phyloP scores from a whole-genome alignment of 371 early-diverging fungal species.

The Rhizopus delemar region DNA sequence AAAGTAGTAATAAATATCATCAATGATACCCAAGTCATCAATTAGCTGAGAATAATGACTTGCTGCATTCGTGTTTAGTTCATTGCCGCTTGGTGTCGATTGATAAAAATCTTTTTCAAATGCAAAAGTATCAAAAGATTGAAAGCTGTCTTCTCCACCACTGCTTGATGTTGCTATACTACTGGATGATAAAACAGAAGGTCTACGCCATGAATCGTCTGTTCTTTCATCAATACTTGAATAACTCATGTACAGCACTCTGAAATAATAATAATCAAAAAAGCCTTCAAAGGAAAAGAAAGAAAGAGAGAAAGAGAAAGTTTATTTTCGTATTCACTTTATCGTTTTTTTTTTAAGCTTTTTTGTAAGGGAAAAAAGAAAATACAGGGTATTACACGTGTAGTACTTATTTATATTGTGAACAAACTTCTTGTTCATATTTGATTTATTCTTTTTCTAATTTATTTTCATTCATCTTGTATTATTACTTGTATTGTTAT shows the following conservation, averaged over 20 bases:
- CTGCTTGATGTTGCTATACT: constrained; percentile 21
- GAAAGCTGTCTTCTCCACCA: constrained; percentile 10
- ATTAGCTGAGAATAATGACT: constrained; percentile 21
- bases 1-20: constrained; percentile 31
- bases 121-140: constrained; percentile 14
- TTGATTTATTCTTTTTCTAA: too few species aligned
- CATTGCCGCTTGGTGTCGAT: background rate
- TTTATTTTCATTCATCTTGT: too few species aligned
- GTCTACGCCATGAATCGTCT: constrained; percentile 7
- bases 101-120: constrained; percentile 6
- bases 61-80: constrained; percentile 6
- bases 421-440: too few species aligned
- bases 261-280: background rate
- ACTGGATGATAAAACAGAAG: constrained; percentile 10
- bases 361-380: too few species aligned
- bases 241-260: background rate
- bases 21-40: constrained; percentile 39
- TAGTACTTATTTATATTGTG: too few species aligned
- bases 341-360: too few species aligned
- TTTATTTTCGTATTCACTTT: too few species aligned
- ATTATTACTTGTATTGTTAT: too few species aligned
- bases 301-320: background rate
- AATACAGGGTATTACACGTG: too few species aligned
- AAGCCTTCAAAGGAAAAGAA: background rate
- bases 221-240: background rate